Conservation (phyloP, 73 alveolate species). For the Symbiodinium pilosum region DNA sequence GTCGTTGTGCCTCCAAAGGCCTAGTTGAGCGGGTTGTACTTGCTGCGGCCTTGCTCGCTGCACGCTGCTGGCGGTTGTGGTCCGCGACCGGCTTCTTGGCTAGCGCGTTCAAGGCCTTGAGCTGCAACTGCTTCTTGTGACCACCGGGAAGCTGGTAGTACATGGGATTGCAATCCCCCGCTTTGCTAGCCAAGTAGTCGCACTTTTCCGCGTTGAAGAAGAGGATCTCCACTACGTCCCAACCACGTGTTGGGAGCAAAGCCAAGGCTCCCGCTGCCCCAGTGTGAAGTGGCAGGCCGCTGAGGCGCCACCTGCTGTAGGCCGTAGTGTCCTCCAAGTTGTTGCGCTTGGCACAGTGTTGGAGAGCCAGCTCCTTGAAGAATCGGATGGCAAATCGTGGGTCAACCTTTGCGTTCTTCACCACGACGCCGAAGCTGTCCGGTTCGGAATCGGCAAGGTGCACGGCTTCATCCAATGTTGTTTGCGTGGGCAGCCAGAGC, state of each 20-base stretch:
- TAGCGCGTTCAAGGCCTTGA: neutral
- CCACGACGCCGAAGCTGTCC: neutral
- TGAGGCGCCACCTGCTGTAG: neutral
- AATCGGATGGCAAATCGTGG: neutral
- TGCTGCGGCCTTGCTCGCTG: neutral
- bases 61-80: neutral
- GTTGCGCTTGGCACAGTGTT: neutral
- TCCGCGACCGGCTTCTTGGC: neutral
- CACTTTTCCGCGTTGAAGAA: neutral
- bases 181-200: neutral
- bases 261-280: neutral
- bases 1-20: neutral
- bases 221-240: neutral
- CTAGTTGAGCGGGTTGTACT: neutral
- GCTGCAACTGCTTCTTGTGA: neutral
- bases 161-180: neutral
- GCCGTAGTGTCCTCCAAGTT: neutral
- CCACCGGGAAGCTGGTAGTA: neutral
- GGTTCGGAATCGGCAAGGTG: neutral
- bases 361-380: neutral
- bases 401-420: neutral
- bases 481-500: neutral
- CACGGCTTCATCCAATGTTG: neutral
- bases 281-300: neutral
- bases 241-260: neutral